Evolutionary conservation across 441 rosid genomes (phyloP).

Genomic region (Erodium texanum): DNA sequence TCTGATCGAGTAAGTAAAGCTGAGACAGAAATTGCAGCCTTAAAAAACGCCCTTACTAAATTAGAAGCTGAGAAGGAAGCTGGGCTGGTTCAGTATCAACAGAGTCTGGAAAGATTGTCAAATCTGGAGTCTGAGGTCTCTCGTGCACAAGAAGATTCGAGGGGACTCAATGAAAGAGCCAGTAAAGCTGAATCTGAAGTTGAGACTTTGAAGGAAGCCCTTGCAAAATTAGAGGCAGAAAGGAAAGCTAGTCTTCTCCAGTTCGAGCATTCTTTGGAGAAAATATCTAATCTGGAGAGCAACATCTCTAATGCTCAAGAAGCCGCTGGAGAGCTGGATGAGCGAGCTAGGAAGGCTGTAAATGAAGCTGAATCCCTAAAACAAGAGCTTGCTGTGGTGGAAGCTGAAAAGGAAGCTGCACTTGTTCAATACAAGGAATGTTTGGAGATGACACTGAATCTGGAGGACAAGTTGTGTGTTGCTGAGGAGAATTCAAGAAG

Average conservation of each 20-base stretch:
- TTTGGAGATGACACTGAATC: constrained; percentile 43
- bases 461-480: constrained; percentile 48
- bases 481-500: constrained; percentile 44
- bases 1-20: constrained; percentile 28
- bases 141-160: constrained; percentile 36
- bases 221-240: constrained; percentile 43
- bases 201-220: constrained; percentile 40
- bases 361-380: constrained; percentile 38
- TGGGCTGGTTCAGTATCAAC: constrained; percentile 35
- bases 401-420: constrained; percentile 44
- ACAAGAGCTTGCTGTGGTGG: constrained; percentile 39
- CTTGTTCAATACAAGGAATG: constrained; percentile 37
- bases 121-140: constrained; percentile 38
- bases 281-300: constrained; percentile 36
- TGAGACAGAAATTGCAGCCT: constrained; percentile 36
- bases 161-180: constrained; percentile 42
- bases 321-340: constrained; percentile 26
- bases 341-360: constrained; percentile 40
- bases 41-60: constrained; percentile 42
- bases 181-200: constrained; percentile 53
- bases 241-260: constrained; percentile 41
- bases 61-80: constrained; percentile 49
- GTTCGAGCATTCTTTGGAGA: constrained; percentile 40
- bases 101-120: constrained; percentile 37
- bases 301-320: constrained; percentile 27